Conservation (phyloP, 441 rosid genomes). For the Populus tomentosa region DNA sequence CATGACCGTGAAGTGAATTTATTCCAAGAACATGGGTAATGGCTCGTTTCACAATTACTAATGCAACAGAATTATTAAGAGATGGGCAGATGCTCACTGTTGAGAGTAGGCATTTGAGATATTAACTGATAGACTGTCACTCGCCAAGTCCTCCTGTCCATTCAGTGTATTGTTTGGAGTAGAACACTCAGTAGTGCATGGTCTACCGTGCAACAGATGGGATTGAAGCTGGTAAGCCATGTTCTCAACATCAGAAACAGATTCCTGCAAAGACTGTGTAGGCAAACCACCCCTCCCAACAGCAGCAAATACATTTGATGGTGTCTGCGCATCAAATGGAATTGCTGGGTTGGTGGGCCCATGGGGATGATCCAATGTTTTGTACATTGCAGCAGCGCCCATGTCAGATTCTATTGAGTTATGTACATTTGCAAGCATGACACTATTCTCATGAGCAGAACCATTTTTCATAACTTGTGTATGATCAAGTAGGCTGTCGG, state of each 20-base stretch:
- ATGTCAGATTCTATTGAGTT: slow-evolving; percentile 42
- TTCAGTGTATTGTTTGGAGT: slow-evolving; percentile 26
- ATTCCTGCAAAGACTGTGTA: slow-evolving; percentile 35
- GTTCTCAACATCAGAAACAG: slow-evolving; percentile 42
- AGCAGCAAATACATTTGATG: slow-evolving; percentile 31
- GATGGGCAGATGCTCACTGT: slow-evolving; percentile 45
- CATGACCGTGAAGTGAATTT: neutral
- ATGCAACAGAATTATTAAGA: slow-evolving; percentile 1
- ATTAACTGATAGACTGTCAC: slow-evolving; percentile 56
- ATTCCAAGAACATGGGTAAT: neutral
- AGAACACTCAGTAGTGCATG: slow-evolving; percentile 32
- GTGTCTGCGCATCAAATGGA: slow-evolving; percentile 31
- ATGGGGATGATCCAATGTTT: slow-evolving; percentile 30
- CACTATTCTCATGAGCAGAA: slow-evolving; percentile 39
- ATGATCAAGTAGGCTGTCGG: slow-evolving; percentile 40
- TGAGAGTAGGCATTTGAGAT: slow-evolving; percentile 70
- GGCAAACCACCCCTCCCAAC: slow-evolving; percentile 34
- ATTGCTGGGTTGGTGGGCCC: slow-evolving; percentile 24
- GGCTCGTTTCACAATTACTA: neutral
- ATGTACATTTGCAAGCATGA: slow-evolving; percentile 32
- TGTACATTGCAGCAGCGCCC: slow-evolving; percentile 33
- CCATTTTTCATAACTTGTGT: slow-evolving; percentile 45
- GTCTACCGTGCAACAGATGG: slow-evolving; percentile 39
- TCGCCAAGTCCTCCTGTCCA: slow-evolving; percentile 34
- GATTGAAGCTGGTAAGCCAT: slow-evolving; percentile 41